A percentile compares a stretch with the other conserved stretches of the same genome.
These are phyloP conservation scores for Populus hybrid DNA, from an alignment of 441 rosid genomes.

Conservation along the genomic window DNA sequence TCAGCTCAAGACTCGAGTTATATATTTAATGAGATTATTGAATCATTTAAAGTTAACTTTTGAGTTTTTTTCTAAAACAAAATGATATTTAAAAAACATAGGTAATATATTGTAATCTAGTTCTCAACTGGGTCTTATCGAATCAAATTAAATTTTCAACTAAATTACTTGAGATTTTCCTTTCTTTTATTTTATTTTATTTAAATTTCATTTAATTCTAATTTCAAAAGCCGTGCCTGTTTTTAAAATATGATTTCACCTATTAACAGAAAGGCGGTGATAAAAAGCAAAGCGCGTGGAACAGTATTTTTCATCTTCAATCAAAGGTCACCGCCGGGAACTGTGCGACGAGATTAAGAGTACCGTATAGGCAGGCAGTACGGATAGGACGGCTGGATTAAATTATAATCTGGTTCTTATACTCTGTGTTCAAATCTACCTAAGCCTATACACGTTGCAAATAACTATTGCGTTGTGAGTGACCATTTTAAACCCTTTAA, in stretches of 20 bases:
- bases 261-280: background rate
- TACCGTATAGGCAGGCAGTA: slow-evolving; percentile 40
- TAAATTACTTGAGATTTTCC: too few relatives aligned
- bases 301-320: background rate
- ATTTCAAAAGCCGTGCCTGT: too few relatives aligned
- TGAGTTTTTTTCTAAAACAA: too few relatives aligned
- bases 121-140: too few relatives aligned
- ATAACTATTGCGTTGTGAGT: background rate
- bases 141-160: too few relatives aligned
- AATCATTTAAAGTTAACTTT: too few relatives aligned
- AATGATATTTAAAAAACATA: too few relatives aligned
- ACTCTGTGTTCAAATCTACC: slow-evolving; percentile 16
- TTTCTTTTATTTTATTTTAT: too few relatives aligned
- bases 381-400: slow-evolving; percentile 23
- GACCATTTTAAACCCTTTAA: background rate
- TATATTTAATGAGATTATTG: too few relatives aligned
- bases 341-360: slow-evolving; percentile 25
- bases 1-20: too few relatives aligned
- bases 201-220: too few relatives aligned
- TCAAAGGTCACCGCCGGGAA: slow-evolving; percentile 29
- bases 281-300: slow-evolving; percentile 41
- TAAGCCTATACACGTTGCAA: background rate
- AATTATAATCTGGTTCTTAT: slow-evolving; percentile 1
- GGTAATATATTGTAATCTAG: accelerated
- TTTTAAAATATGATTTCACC: background rate